phyloP scores from a whole-genome alignment of 192 early-diverging fungal species.

The Gryganskiella cystojenkinii region DNA sequence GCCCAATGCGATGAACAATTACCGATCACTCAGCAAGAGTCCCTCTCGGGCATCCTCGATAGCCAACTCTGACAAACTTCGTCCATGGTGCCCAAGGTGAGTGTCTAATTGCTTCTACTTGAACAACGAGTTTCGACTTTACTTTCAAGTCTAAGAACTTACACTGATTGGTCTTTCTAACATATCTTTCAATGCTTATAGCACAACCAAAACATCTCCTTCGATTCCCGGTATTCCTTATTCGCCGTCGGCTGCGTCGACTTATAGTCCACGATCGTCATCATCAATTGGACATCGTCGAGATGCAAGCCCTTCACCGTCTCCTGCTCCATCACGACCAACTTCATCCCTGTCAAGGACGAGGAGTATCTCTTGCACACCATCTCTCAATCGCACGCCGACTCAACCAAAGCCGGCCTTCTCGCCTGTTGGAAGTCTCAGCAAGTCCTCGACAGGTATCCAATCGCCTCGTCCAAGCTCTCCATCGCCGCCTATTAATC shows the following conservation, averaged over 20 bases:
- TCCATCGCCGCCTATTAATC: not conserved
- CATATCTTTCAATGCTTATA: conserved; percentile 7
- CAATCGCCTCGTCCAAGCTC: conserved; percentile 12
- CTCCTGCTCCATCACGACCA: conserved; percentile 1
- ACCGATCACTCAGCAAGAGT: conserved; percentile 25
- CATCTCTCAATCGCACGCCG: conserved; percentile 11
- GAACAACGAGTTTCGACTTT: not conserved
- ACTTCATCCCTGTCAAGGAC: conserved; percentile 6
- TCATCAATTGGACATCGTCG: conserved; percentile 20
- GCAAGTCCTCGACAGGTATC: conserved; percentile 28
- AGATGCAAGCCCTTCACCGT: conserved; percentile 16
- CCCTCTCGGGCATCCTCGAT: conserved; percentile 26
- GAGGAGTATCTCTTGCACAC: conserved; percentile 33
- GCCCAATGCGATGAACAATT: conserved; percentile 19
- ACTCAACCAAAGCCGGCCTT: conserved; percentile 26
- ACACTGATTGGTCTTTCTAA: not conserved
- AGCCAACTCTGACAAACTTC: conserved; percentile 37
- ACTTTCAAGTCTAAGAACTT: not conserved
- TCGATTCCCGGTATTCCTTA: conserved; percentile 50
- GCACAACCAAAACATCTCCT: conserved; percentile 38
- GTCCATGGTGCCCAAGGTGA: conserved; percentile 52
- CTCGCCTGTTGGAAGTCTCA: conserved; percentile 35
- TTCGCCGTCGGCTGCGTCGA: conserved; percentile 25
- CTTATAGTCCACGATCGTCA: conserved; percentile 28
- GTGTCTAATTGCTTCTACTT: not conserved